Evolutionary conservation across 768 basidiomycete species (phyloP).

Genomic region (Mycena epipterygia): DNA sequence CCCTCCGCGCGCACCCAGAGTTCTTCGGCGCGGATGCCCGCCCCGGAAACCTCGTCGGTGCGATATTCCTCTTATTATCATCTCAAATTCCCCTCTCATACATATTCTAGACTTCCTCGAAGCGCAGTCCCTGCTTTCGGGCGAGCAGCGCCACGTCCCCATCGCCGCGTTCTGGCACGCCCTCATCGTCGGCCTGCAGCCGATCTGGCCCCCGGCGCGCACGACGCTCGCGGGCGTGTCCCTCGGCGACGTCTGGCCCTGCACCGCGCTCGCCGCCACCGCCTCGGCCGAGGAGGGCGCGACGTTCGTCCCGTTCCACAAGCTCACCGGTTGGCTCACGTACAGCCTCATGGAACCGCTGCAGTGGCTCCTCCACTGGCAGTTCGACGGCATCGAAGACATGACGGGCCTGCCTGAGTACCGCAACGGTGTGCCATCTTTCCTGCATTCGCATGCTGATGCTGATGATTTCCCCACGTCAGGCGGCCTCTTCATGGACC

Average conservation of each 20-base stretch:
- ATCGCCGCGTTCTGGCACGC: slow-evolving; percentile 85
- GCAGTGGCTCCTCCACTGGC: slow-evolving; percentile 83
- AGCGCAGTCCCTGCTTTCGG: slow-evolving; percentile 61
- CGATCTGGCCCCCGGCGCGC: slow-evolving; percentile 90
- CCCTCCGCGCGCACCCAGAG: slow-evolving; percentile 72
- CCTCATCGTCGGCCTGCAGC: slow-evolving; percentile 85
- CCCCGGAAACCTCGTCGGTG: slow-evolving; percentile 88
- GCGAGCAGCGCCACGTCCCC: slow-evolving; percentile 60
- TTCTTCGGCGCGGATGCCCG: slow-evolving; percentile 83
- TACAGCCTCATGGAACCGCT: slow-evolving; percentile 91
- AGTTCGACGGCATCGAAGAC: slow-evolving; percentile 83
- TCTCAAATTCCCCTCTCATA: no score
- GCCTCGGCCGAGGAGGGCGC: slow-evolving; percentile 55
- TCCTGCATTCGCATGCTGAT: background rate
- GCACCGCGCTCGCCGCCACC: slow-evolving; percentile 60
- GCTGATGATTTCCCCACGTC: background rate
- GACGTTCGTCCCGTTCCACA: slow-evolving; percentile 92
- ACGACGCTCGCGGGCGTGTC: slow-evolving; percentile 74
- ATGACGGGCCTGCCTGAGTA: slow-evolving; percentile 97
- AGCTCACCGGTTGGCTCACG: slow-evolving; percentile 91
- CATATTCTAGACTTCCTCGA: slow-evolving; percentile 77
- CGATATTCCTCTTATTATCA: slow-evolving; percentile 16
- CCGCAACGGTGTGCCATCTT: slow-evolving; percentile 75
- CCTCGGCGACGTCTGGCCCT: slow-evolving; percentile 96
- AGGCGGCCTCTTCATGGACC: slow-evolving; percentile 92